Conservation (phyloP, 192 early-diverging fungal genomes). For the Linnemannia elongata region DNA sequence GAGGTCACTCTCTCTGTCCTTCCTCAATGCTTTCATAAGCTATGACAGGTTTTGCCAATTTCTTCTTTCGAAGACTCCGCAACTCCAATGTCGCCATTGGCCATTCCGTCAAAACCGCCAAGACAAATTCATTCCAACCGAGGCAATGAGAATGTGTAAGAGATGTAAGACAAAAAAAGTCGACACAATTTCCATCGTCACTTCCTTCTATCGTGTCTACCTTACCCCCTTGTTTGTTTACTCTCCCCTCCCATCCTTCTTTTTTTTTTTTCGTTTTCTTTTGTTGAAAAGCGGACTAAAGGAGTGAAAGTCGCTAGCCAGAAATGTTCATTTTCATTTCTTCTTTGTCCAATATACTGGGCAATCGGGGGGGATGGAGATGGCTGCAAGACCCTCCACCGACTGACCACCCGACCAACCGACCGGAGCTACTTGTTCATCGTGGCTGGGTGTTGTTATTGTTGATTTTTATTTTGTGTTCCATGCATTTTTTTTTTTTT, state of each 20-base stretch:
- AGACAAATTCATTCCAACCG: background rate
- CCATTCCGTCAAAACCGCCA: slow-evolving; percentile 4
- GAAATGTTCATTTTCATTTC: background rate
- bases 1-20: no score
- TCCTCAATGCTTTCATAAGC: no score
- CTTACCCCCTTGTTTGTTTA: background rate
- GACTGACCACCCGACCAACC: no score
- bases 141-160: no score
- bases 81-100: slow-evolving; percentile 12
- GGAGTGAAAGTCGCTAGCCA: background rate
- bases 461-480: background rate
- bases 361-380: background rate
- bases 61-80: background rate
- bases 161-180: no score
- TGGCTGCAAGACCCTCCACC: no score
- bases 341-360: background rate
- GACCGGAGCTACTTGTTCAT: background rate
- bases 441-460: background rate
- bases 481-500: background rate
- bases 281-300: background rate
- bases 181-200: background rate
- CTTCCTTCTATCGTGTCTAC: background rate
- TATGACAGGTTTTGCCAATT: background rate
- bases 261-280: background rate
- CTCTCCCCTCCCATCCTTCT: background rate